Conservation (phyloP, 192 early-diverging fungal genomes). For the Fimicolochytrium jonesii region DNA sequence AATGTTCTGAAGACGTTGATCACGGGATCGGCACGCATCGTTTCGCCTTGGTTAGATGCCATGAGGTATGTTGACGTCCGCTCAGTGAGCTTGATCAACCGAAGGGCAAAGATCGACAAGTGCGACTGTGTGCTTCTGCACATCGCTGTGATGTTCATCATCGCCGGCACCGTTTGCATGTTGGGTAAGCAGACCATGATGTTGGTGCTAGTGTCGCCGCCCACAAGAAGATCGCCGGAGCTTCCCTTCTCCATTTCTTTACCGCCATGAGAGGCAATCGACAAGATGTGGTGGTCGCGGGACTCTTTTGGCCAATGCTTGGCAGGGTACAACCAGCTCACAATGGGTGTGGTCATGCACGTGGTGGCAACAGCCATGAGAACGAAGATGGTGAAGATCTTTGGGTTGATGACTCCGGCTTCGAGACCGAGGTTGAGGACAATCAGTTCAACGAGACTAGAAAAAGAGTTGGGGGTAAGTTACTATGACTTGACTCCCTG, state of each 20-base stretch:
- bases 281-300: background rate
- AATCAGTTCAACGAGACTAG: conserved; percentile 86
- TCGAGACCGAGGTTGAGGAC: conserved; percentile 90
- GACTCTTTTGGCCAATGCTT: background rate
- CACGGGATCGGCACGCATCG: conserved; percentile 64
- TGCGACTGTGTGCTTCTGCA: conserved; percentile 33
- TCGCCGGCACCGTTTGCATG: conserved; percentile 60
- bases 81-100: conserved; percentile 74
- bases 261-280: background rate
- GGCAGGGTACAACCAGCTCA: conserved; percentile 65
- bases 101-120: conserved; percentile 57
- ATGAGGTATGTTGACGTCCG: conserved; percentile 78
- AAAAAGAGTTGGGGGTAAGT: background rate
- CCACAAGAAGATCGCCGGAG: background rate
- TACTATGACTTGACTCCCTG: background rate
- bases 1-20: conserved; percentile 81
- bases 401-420: conserved; percentile 73
- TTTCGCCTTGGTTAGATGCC: conserved; percentile 61
- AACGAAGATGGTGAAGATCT: conserved; percentile 70
- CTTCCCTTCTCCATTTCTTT: background rate
- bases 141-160: conserved; percentile 67
- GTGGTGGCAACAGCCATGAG: conserved; percentile 85
- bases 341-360: conserved; percentile 78
- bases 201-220: conserved; percentile 21
- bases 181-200: conserved; percentile 60